Evolutionary conservation across 1,284 basidiomycete species (phyloP).

Genomic region (Pseudozyma sp.): DNA sequence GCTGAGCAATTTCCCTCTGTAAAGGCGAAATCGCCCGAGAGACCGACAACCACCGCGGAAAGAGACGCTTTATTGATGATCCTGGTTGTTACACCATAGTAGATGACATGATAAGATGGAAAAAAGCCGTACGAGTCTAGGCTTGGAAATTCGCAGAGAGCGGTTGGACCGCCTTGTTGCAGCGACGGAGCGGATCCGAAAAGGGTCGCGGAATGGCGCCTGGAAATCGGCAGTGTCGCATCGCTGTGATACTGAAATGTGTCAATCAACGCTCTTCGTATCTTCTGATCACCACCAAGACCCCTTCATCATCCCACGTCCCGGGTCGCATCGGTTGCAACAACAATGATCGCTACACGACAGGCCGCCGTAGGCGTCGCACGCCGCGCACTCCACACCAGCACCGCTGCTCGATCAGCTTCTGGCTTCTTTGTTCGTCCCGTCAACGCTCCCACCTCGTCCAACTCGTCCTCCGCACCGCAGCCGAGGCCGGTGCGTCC

Average conservation of each 20-base stretch:
- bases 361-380: constrained; percentile 10
- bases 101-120: too few relatives aligned
- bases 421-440: constrained; percentile 53
- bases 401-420: constrained; percentile 5
- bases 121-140: neutral
- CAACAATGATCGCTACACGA: constrained; percentile 23
- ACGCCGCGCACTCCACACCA: constrained; percentile 28
- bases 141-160: too few relatives aligned
- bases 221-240: constrained; percentile 5
- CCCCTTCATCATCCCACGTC: neutral
- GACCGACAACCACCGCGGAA: too few relatives aligned
- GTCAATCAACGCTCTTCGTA: neutral
- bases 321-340: neutral
- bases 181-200: constrained; percentile 4
- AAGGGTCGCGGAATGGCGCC: neutral
- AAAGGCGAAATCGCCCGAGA: constrained; percentile 4
- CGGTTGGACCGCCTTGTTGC: too few relatives aligned
- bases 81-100: neutral
- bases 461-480: constrained; percentile 47
- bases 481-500: constrained; percentile 42
- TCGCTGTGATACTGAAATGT: too few relatives aligned
- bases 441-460: constrained; percentile 47
- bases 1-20: constrained; percentile 6
- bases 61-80: too few relatives aligned
- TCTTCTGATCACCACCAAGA: neutral